phyloP scores from a whole-genome alignment of 257 asterid species.

The Ilex asprella region DNA sequence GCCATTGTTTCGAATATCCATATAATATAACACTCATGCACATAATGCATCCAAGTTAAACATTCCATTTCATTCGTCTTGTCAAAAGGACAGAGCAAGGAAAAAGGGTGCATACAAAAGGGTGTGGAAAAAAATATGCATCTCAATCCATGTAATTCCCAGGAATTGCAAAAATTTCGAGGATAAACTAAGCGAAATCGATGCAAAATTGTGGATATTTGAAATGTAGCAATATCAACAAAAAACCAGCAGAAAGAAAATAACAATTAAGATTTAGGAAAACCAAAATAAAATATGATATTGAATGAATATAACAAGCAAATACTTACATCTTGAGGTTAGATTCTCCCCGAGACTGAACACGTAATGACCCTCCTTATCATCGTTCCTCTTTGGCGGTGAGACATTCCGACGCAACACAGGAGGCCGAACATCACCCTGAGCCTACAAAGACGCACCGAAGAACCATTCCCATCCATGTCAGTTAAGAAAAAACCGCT shows the following conservation, averaged over 20 bases:
- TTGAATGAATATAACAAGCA: neutral
- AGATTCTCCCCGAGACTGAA: slow-evolving; percentile 73
- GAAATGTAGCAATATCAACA: neutral
- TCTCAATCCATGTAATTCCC: too few relatives aligned
- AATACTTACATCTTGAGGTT: slow-evolving; percentile 63
- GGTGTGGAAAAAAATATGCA: too few relatives aligned
- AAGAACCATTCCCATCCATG: neutral
- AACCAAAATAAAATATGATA: neutral
- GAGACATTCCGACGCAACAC: slow-evolving; percentile 39
- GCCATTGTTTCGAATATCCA: too few relatives aligned
- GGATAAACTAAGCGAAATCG: neutral
- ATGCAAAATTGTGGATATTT: neutral
- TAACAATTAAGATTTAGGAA: neutral
- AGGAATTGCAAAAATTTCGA: too few relatives aligned
- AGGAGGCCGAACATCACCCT: slow-evolving; percentile 31
- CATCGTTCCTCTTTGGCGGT: slow-evolving; percentile 70
- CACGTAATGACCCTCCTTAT: slow-evolving; percentile 69
- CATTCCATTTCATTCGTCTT: too few relatives aligned
- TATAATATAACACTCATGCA: too few relatives aligned
- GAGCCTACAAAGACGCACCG: slow-evolving; percentile 27
- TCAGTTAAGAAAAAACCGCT: slow-evolving; percentile 4
- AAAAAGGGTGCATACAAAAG: too few relatives aligned
- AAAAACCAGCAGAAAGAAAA: neutral
- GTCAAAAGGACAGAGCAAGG: too few relatives aligned
- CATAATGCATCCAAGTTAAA: too few relatives aligned